Evolutionary conservation across 2,329 filamentous ascomycete genomes (phyloP), one percentile per base, ranked within the genome.

Genomic region (Calonectria honghensis): DNA sequence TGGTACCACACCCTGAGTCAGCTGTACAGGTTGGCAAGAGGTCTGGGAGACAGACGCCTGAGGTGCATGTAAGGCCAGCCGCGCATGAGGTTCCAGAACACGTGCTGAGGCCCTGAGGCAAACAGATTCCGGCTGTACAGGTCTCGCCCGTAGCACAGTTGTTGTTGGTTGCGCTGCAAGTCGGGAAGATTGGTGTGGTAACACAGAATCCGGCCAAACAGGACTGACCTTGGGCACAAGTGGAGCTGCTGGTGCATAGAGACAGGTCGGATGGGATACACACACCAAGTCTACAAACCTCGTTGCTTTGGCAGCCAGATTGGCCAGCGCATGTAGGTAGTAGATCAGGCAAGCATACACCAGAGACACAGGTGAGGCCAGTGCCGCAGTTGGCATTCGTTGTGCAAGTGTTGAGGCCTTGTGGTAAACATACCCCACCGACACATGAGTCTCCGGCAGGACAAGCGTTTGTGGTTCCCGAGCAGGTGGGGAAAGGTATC

Each of bases 251-350:
- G 14, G 65, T 45, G 13, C 71, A 73, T 1, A 37, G n/a, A 16
- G 71, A 68, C 4, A 68, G 18, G 51, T 68, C 50, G 24, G 50
- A 11, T 13, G 69, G 69, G 6, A 72, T 24, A 45, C 69, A 72
- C n/a, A 72, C 20, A 1, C 69, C 69, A 14, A 41, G 24, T 6
- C 61, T 57, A 16, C 69, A 72, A 14, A 65, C 41, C 18, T 72
- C 48, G 7, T 14, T 35, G 5, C 11, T 16, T 2, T 32, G 50
- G 11, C 69, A 72, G 31, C n/a, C 31, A 9, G 39, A 59, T 45
- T 72, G 37, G 1, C 5, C 31, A 3, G 13, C 5, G 16, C 69
- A 72, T 1, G 29, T 11, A n/a, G 37, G 16, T 1, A 72, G 27
- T 7, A 37, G n/a, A 20, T 51, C n/a, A n/a, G 69, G 69, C 1